phyloP scores from a whole-genome alignment of 2,329 filamentous ascomycete species.

The Blastomyces parvus region DNA sequence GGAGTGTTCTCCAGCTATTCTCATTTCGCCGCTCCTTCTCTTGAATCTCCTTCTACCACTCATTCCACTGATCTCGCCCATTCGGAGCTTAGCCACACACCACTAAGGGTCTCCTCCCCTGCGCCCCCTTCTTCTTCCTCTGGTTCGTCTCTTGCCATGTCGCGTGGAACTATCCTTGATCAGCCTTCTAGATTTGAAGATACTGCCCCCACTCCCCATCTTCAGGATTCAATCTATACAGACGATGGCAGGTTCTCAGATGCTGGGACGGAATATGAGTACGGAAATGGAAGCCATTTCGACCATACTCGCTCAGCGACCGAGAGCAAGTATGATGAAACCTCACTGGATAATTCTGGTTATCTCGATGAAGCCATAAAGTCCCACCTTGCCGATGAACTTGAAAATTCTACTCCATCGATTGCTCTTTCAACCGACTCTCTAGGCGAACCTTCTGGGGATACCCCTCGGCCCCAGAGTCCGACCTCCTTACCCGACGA shows the following conservation, averaged over 20 bases:
- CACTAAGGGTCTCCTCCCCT: conserved; percentile 20
- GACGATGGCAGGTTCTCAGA: conserved; percentile 36
- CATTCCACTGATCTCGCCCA: conserved; percentile 21
- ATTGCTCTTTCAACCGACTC: conserved; percentile 12
- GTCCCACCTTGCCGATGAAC: conserved; percentile 27
- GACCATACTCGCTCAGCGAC: conserved; percentile 23
- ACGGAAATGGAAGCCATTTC: conserved; percentile 19
- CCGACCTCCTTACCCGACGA: conserved; percentile 12
- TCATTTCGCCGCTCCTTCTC: conserved; percentile 27
- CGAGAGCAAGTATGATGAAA: conserved; percentile 22
- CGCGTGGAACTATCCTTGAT: conserved; percentile 33
- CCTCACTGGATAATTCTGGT: conserved; percentile 28
- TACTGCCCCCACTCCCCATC: neutral
- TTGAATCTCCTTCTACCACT: conserved; percentile 14
- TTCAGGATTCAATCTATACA: conserved; percentile 26
- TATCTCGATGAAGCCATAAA: conserved; percentile 33
- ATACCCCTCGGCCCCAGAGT: conserved; percentile 17
- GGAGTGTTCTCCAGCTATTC: conserved; percentile 41
- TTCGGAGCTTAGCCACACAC: conserved; percentile 22
- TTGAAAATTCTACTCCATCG: conserved; percentile 18
- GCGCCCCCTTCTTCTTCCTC: conserved; percentile 20
- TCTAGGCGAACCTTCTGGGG: neutral
- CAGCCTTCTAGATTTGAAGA: conserved; percentile 12
- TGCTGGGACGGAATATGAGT: conserved; percentile 31
- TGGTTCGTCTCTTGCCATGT: conserved; percentile 25